A percentile compares a stretch with the other conserved stretches of the same genome.
phyloP scores from a whole-genome alignment of 176 grass and related monocot genomes.

The Elaeis guineensis region DNA sequence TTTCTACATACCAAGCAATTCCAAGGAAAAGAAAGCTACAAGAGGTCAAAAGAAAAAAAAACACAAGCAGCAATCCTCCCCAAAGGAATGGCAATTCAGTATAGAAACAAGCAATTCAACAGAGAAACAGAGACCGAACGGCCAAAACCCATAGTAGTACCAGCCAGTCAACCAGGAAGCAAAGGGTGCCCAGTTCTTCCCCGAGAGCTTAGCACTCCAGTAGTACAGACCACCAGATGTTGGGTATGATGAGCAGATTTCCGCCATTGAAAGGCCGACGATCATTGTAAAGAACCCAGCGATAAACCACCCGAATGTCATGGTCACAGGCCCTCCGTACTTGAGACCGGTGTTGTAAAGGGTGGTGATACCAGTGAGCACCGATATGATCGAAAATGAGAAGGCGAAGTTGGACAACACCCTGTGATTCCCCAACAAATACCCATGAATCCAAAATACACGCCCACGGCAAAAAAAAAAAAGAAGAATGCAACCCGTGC shows the following conservation, averaged over 20 bases:
- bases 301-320: constrained; percentile 87
- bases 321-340: constrained; percentile 60
- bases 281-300: constrained; percentile 72
- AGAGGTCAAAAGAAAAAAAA: no score
- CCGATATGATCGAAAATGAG: constrained; percentile 95
- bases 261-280: constrained; percentile 75
- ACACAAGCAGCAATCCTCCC: neutral
- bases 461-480: neutral
- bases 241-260: constrained; percentile 94
- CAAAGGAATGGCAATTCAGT: neutral
- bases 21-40: no score
- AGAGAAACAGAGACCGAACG: no score
- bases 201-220: constrained; percentile 85
- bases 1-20: no score
- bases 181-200: constrained; percentile 62
- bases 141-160: constrained; percentile 18
- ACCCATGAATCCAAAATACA: neutral
- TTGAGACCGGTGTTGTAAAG: constrained; percentile 71
- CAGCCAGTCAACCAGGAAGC: constrained; percentile 89
- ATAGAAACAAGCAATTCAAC: no score
- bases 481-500: neutral
- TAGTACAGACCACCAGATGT: constrained; percentile 89
- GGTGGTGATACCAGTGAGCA: constrained; percentile 82
- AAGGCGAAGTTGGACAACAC: constrained; percentile 86
- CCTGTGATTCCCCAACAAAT: constrained; percentile 17